Conservation (phyloP, 202 grass and related monocot genomes). For the Setaria italica region DNA sequence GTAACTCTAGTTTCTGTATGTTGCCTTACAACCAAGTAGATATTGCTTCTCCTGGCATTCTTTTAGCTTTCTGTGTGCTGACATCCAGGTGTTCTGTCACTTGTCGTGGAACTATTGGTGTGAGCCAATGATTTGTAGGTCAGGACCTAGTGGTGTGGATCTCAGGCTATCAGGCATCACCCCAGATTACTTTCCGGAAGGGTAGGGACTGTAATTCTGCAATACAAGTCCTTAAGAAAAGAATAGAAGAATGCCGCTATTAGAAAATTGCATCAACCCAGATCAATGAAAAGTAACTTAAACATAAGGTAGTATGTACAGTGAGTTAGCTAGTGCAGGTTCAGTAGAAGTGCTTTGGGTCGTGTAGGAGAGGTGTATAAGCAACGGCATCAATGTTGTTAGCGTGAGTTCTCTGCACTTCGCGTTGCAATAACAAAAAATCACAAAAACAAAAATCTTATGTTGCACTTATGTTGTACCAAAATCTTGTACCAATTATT, state of each 20-base stretch:
- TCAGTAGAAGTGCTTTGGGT: background rate
- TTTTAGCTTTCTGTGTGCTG: slow-evolving; percentile 15
- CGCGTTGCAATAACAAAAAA: no score
- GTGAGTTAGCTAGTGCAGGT: background rate
- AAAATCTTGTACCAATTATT: background rate
- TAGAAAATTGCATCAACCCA: background rate
- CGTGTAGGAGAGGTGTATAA: background rate
- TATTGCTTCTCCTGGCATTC: background rate
- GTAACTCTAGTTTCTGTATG: background rate
- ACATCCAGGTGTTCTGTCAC: background rate
- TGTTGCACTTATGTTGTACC: background rate
- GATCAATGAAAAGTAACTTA: slow-evolving; percentile 3
- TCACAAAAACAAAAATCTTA: no score
- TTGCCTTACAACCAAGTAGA: slow-evolving; percentile 7
- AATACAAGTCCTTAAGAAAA: background rate
- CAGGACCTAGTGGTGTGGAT: slow-evolving; percentile 2
- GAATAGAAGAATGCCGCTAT: background rate
- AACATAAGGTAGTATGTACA: background rate
- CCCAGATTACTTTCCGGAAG: background rate
- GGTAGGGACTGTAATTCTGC: background rate
- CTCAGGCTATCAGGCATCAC: background rate
- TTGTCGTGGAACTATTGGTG: background rate
- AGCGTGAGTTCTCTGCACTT: background rate
- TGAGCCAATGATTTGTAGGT: background rate
- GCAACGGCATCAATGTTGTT: background rate